Conservation (phyloP, 2,329 filamentous ascomycete species). For the Aureobasidium lini region DNA sequence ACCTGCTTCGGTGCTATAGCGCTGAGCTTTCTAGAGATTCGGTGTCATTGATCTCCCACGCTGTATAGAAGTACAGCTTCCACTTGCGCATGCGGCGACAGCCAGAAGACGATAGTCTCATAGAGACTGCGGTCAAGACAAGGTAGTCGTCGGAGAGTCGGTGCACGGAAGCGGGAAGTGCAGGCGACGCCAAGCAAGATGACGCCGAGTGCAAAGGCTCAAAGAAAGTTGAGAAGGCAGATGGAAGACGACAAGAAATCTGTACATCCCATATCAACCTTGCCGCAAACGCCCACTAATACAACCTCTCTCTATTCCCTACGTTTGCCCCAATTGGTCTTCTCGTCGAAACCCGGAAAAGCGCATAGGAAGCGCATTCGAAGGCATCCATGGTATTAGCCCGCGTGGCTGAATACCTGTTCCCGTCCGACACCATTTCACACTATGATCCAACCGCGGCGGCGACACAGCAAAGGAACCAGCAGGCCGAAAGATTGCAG, state of each 20-base stretch:
- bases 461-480: conserved; percentile 1
- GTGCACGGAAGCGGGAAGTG: conserved; percentile 1
- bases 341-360: neutral
- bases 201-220: conserved; percentile 10
- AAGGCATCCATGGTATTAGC: conserved; percentile 40
- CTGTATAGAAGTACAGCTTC: too few relatives aligned
- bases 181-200: conserved; percentile 8
- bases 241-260: neutral
- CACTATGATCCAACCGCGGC: conserved; percentile 15
- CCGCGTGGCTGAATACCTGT: conserved; percentile 42
- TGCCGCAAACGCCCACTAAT: neutral
- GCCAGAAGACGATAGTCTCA: neutral
- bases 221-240: conserved; percentile 3
- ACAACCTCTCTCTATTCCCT: neutral
- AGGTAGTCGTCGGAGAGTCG: neutral
- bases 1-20: neutral
- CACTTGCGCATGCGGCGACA: too few relatives aligned
- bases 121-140: neutral
- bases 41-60: too few relatives aligned
- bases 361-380: conserved; percentile 14
- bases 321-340: neutral
- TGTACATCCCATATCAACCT: neutral
- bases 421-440: conserved; percentile 24
- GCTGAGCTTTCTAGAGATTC: neutral
- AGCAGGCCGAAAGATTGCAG: neutral